A percentile compares a stretch with the other conserved stretches of the same genome.
Evolutionary conservation across 305 asterid species (phyloP).

Genomic region (Fraxinus angustifolia): DNA sequence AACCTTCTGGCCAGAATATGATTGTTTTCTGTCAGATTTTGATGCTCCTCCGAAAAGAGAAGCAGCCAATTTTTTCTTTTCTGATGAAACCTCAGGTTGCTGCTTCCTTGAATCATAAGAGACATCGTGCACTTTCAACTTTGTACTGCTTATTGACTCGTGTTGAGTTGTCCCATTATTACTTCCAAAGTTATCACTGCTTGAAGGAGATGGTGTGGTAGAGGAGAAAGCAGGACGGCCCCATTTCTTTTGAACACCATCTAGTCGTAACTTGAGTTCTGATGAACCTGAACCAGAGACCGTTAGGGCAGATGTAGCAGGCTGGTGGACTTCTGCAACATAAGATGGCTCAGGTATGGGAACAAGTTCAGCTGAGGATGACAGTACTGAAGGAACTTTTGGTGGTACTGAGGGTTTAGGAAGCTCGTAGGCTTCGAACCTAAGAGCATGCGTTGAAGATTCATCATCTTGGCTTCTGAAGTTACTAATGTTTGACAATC

Average conservation of each 20-base stretch:
- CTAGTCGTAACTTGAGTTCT: conserved; percentile 78
- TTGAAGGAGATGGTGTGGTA: conserved; percentile 55
- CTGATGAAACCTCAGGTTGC: conserved; percentile 63
- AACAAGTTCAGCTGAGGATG: conserved; percentile 69
- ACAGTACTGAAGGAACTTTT: conserved; percentile 40
- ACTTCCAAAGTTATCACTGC: conserved; percentile 36
- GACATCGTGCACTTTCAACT: conserved; percentile 37
- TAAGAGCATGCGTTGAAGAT: conserved; percentile 61
- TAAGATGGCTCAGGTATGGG: conserved; percentile 68
- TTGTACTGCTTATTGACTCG: conserved; percentile 43
- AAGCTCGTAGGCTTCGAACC: conserved; percentile 94
- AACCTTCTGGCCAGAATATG: conserved; percentile 45
- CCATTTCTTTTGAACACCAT: conserved; percentile 96
- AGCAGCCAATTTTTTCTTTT: conserved; percentile 91
- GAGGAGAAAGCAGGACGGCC: conserved; percentile 72
- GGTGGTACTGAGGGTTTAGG: conserved; percentile 65
- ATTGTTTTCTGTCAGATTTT: conserved; percentile 54
- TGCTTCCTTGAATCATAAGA: conserved; percentile 60
- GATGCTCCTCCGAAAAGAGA: conserved; percentile 77
- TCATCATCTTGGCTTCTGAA: conserved; percentile 69
- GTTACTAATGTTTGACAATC: conserved; percentile 44
- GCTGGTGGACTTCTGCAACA: conserved; percentile 42
- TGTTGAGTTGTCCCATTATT: conserved; percentile 54
- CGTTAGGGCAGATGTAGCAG: conserved; percentile 39
- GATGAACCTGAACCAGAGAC: conserved; percentile 51